Percentiles rank a stretch among this genome's conserved stretches.
These are phyloP conservation scores for Zasmidium angulare DNA, from an alignment of 2,329 filamentous ascomycete genomes.

Conservation along the genomic window DNA sequence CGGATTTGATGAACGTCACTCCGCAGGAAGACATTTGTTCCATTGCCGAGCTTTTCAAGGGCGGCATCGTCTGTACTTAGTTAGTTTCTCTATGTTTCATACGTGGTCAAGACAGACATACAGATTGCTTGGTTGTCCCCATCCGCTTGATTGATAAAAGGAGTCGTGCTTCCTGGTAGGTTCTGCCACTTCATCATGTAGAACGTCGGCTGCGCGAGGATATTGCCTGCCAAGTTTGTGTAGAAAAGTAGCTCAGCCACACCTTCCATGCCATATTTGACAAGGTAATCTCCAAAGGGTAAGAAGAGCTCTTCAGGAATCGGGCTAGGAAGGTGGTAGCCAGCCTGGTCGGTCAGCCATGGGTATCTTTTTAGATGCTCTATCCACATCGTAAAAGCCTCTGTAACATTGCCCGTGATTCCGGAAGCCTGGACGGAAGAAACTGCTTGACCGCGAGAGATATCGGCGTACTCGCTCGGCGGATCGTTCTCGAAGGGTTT, in stretches of 20 bases:
- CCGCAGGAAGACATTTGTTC: constrained; percentile 27
- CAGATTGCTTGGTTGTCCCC: constrained; percentile 25
- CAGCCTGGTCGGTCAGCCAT: constrained; percentile 29
- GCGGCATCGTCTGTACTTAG: constrained; percentile 26
- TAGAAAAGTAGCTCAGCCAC: constrained; percentile 44
- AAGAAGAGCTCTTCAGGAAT: constrained; percentile 50
- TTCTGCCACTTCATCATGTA: constrained; percentile 45
- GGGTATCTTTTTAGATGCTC: constrained; percentile 27
- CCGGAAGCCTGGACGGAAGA: too few species aligned
- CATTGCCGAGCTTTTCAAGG: constrained; percentile 22
- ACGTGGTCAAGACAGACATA: not conserved
- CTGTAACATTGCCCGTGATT: not conserved
- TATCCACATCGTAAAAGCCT: constrained; percentile 16
- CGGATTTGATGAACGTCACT: constrained; percentile 24
- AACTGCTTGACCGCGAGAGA: too few species aligned
- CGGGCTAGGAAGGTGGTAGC: constrained; percentile 46
- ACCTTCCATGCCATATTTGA: constrained; percentile 49
- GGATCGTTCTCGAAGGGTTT: constrained; percentile 17
- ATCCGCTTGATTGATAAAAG: constrained; percentile 21
- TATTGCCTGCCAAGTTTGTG: constrained; percentile 48
- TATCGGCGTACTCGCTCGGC: constrained; percentile 1
- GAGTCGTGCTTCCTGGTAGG: constrained; percentile 8
- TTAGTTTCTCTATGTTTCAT: not conserved
- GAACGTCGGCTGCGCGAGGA: constrained; percentile 45
- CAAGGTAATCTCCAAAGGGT: constrained; percentile 50